Conservation (phyloP, 2,329 filamentous ascomycete species). For the Alternaria rosae region DNA sequence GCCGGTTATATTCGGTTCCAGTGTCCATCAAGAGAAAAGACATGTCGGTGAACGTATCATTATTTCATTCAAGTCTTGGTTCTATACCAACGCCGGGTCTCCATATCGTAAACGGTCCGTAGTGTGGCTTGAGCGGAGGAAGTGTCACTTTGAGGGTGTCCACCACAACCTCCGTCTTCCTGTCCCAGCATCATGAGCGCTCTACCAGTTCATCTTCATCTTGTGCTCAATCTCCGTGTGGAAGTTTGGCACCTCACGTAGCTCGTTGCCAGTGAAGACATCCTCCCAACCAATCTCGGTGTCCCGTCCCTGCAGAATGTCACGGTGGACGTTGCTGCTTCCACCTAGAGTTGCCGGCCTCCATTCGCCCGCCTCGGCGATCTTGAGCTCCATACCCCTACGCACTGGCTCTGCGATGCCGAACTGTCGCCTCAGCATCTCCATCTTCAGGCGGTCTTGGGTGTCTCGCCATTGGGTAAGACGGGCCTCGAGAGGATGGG, state of each 20-base stretch:
- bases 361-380: conserved; percentile 81
- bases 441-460: conserved; percentile 87
- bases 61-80: not conserved
- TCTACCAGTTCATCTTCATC: conserved; percentile 75
- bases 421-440: conserved; percentile 83
- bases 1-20: not conserved
- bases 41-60: not conserved
- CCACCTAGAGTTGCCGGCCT: conserved; percentile 74
- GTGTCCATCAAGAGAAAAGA: not conserved
- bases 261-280: conserved; percentile 80
- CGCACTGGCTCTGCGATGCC: conserved; percentile 92
- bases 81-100: not conserved
- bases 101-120: not conserved
- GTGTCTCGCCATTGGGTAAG: conserved; percentile 90
- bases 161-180: not conserved
- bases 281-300: conserved; percentile 89
- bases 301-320: conserved; percentile 84
- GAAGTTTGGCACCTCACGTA: conserved; percentile 73
- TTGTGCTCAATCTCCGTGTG: conserved; percentile 95
- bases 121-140: not conserved
- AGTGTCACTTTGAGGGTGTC: not conserved
- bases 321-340: conserved; percentile 78
- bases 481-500: conserved; percentile 91
- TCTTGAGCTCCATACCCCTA: conserved; percentile 93
- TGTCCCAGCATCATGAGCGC: not conserved